Evolutionary conservation across 2,329 filamentous ascomycete species (phyloP).

Genomic region (Fusarium drepaniforme): DNA sequence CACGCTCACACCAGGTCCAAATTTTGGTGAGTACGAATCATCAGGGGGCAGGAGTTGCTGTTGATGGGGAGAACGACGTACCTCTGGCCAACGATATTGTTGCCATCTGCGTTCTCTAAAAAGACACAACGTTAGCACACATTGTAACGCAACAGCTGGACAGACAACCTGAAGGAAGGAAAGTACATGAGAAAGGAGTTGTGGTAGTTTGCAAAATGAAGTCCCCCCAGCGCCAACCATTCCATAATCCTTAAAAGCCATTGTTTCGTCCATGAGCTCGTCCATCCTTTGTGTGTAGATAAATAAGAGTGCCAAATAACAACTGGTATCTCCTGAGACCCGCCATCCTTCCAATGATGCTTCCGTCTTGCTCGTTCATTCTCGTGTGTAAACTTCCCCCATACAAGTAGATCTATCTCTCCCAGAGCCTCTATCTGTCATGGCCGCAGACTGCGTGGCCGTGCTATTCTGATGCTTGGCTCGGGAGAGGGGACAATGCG

Average conservation of each 20-base stretch:
- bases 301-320: slow-evolving; percentile 29
- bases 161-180: background rate
- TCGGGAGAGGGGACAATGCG: background rate
- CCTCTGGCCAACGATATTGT: slow-evolving; percentile 36
- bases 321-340: slow-evolving; percentile 7
- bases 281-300: slow-evolving; percentile 24
- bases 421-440: slow-evolving; percentile 19
- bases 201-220: slow-evolving; percentile 40
- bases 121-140: slow-evolving; percentile 39
- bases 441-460: slow-evolving; percentile 14
- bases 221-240: slow-evolving; percentile 31
- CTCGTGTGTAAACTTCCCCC: slow-evolving; percentile 1
- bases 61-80: slow-evolving; percentile 34
- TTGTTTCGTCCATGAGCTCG: slow-evolving; percentile 24
- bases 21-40: slow-evolving; percentile 1
- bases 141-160: slow-evolving; percentile 27
- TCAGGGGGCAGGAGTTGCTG: background rate
- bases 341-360: slow-evolving; percentile 5
- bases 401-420: slow-evolving; percentile 9
- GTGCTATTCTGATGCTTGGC: slow-evolving; percentile 31
- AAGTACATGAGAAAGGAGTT: slow-evolving; percentile 20
- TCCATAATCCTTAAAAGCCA: slow-evolving; percentile 22
- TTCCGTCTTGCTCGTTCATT: slow-evolving; percentile 3
- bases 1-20: background rate
- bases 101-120: slow-evolving; percentile 27